phyloP scores from a whole-genome alignment of 306 rosid genomes.

The Cyclanthera cordifolia region DNA sequence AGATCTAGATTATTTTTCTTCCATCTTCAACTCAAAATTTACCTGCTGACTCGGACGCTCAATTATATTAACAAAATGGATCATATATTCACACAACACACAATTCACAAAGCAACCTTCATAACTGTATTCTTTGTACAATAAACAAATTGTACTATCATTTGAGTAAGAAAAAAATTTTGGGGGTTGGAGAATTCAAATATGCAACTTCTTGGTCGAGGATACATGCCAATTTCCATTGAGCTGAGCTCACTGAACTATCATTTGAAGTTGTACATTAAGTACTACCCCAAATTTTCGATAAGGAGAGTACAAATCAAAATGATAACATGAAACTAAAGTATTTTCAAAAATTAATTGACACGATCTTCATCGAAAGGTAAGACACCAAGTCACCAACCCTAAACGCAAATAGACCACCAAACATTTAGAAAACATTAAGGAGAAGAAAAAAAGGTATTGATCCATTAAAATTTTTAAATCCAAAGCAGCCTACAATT shows the following conservation, averaged over 20 bases:
- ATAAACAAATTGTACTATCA: neutral
- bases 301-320: neutral
- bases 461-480: neutral
- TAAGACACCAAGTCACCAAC: neutral
- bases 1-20: no score
- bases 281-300: neutral
- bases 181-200: no score
- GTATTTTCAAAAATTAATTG: neutral
- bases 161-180: no score
- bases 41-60: no score
- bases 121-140: neutral
- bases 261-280: neutral
- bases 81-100: no score
- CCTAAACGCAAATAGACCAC: neutral
- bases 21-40: no score
- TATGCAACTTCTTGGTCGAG: no score
- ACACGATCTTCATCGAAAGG: neutral
- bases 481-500: neutral
- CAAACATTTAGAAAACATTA: neutral
- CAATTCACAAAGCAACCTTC: no score
- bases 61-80: no score
- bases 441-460: neutral
- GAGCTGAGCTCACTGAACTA: no score
- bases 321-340: neutral
- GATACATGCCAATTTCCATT: no score